Evolutionary conservation across 2,329 filamentous ascomycete species (phyloP).

Genomic region (Lasiodiplodia sp.): DNA sequence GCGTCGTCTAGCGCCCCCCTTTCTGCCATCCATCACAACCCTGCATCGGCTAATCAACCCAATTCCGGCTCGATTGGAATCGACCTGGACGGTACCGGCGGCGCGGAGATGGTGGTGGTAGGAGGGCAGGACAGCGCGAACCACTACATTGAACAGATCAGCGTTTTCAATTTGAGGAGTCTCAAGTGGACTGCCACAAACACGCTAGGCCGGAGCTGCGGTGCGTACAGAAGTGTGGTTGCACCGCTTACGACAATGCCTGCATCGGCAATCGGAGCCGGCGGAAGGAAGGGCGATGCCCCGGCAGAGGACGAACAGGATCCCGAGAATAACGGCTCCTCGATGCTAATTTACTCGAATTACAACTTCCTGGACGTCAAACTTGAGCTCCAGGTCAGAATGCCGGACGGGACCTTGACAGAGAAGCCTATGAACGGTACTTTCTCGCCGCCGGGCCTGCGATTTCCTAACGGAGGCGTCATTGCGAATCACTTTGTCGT

Average conservation of each 20-base stretch:
- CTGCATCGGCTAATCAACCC: conserved; percentile 73
- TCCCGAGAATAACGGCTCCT: conserved; percentile 53
- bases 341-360: conserved; percentile 98
- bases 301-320: conserved; percentile 39
- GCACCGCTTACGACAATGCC: conserved; percentile 77
- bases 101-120: conserved; percentile 96
- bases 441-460: conserved; percentile 87
- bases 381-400: conserved; percentile 87
- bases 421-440: conserved; percentile 89
- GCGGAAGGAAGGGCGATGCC: conserved; percentile 45
- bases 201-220: conserved; percentile 87
- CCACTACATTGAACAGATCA: conserved; percentile 98
- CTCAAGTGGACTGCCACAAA: conserved; percentile 95
- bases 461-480: conserved; percentile 94
- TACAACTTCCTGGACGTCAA: conserved; percentile 99
- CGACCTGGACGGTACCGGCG: conserved; percentile 86
- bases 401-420: conserved; percentile 80
- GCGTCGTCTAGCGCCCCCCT: conserved; percentile 83
- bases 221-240: conserved; percentile 94
- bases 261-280: conserved; percentile 70
- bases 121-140: conserved; percentile 97
- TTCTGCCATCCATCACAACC: conserved; percentile 89
- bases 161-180: conserved; percentile 94
- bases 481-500: conserved; percentile 98
- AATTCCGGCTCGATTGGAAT: conserved; percentile 90